Evolutionary conservation across 768 basidiomycete species (phyloP), one percentile per base, ranked within the genome.

Genomic region (Boletus bicolor): DNA sequence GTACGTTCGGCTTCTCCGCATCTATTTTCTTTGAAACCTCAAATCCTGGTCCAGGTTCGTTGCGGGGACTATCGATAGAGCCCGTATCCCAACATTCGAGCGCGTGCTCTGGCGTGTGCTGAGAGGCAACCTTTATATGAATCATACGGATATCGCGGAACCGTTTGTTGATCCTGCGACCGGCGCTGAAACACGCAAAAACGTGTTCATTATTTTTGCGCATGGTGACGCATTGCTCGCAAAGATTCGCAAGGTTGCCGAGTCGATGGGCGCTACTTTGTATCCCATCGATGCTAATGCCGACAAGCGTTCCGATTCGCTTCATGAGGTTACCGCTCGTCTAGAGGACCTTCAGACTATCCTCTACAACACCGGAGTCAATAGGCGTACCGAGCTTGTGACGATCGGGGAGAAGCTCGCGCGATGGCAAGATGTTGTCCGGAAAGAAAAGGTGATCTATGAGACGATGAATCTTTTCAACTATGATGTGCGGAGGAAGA

Each of bases 151-250:
- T 73, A 98, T 99, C 63, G 80, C 82, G 38, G 92, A 96, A 62
- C 89, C 93, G 7, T 97, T 98, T 65, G 79, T 93, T 54, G 93
- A 98, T 68, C 89, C 94, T 14, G 80, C 78, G 21, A 91, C 91
- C 0, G 89, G 87, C 36, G 77, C 75, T 19, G 91, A 95, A 75
- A 90, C 89, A 21, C 84, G 90, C 77, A 99, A 98, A 82, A 94
- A 98, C 65, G 97, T 98, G 39, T 99, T 99, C 77, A 96, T 99
- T 75, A 98, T 99, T 68, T 99, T 99, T 64, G 97, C 97, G 0
- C 95, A 99, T 63, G 97, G 97, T 17, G 87, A 91, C 38, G 86
- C 89, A 19, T 78, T 98, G 21, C 84, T 99, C 30, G 82, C 91
- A 59, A 99, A 98, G 81, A 98, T 99, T 68, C 91, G 95, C 69